Evolutionary conservation across 305 asterid species (phyloP).

Genomic region (Monarda citriodora): DNA sequence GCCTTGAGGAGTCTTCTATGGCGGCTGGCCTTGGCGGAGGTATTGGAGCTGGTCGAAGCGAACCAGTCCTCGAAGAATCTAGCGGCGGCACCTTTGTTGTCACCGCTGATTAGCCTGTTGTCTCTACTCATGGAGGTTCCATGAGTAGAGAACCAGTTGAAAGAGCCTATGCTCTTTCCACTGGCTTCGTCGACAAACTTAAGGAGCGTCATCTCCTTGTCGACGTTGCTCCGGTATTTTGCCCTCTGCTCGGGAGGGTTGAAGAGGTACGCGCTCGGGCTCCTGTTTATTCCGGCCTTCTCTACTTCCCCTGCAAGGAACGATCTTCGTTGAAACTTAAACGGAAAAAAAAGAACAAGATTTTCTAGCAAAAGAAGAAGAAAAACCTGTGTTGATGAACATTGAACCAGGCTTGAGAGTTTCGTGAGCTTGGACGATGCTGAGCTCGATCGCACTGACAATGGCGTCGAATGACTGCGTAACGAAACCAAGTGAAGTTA

Average conservation of each 20-base stretch:
- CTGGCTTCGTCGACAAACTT: conserved; percentile 47
- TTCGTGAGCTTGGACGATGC: conserved; percentile 56
- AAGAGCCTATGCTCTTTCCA: conserved; percentile 44
- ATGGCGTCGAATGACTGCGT: conserved; percentile 61
- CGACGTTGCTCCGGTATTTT: conserved; percentile 35
- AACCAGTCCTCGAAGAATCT: conserved; percentile 70
- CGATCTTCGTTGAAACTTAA: too few species aligned
- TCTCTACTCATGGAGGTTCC: conserved; percentile 68
- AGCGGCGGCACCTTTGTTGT: conserved; percentile 76
- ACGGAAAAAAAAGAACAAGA: too few species aligned
- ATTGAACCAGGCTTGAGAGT: conserved; percentile 47
- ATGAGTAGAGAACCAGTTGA: conserved; percentile 63
- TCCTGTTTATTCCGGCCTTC: conserved; percentile 58
- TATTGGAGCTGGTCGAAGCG: conserved; percentile 9
- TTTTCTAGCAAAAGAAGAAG: too few species aligned
- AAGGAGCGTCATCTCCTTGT: conserved; percentile 51
- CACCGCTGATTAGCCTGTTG: conserved; percentile 59
- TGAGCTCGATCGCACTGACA: conserved; percentile 45
- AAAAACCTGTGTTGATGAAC: conserved; percentile 37
- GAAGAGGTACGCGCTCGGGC: conserved; percentile 60
- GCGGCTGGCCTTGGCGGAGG: conserved; percentile 8
- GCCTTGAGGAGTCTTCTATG: conserved; percentile 9
- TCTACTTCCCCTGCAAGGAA: conserved; percentile 38
- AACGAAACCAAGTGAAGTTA: conserved; percentile 65
- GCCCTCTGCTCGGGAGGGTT: conserved; percentile 53